These are phyloP conservation scores for Annulohypoxylon bovei DNA, from an alignment of 495 filamentous ascomycete species.

Conservation along the genomic window DNA sequence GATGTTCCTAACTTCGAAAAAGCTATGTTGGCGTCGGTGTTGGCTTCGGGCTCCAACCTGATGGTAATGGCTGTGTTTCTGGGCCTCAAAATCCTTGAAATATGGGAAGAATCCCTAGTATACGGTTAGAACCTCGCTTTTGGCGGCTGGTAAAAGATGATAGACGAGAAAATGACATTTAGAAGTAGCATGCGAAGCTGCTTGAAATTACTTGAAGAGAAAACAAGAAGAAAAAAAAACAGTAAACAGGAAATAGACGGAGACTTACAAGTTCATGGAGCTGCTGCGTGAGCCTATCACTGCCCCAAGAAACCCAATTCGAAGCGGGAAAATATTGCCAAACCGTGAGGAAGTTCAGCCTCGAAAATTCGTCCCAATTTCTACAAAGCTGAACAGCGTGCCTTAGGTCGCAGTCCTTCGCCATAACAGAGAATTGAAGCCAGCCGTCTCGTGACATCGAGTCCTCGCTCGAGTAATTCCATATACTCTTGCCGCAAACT, in stretches of 20 bases:
- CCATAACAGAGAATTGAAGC: conserved; percentile 65
- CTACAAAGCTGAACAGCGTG: conserved; percentile 63
- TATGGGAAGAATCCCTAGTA: conserved; percentile 58
- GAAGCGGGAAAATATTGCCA: conserved; percentile 63
- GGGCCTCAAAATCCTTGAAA: conserved; percentile 47
- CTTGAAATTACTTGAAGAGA: background rate
- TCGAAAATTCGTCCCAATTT: conserved; percentile 65
- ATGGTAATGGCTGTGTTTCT: conserved; percentile 45
- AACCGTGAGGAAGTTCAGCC: conserved; percentile 57
- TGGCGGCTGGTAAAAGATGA: background rate
- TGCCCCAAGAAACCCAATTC: conserved; percentile 56
- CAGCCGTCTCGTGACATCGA: conserved; percentile 62
- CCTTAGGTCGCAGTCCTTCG: conserved; percentile 58
- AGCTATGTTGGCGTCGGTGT: conserved; percentile 49
- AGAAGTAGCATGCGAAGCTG: background rate
- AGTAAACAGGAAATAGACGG: background rate
- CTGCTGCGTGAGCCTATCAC: conserved; percentile 51
- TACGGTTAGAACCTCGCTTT: conserved; percentile 9
- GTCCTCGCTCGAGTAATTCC: conserved; percentile 64
- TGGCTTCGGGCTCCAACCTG: conserved; percentile 46
- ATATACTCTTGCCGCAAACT: conserved; percentile 62
- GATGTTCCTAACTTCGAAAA: conserved; percentile 59
- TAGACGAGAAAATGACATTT: background rate
- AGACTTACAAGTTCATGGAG: conserved; percentile 51
- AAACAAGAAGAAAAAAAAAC: background rate